Evolutionary conservation across 2,329 filamentous ascomycete genomes (phyloP).

Genomic region (Dothideomycetes sp.): DNA sequence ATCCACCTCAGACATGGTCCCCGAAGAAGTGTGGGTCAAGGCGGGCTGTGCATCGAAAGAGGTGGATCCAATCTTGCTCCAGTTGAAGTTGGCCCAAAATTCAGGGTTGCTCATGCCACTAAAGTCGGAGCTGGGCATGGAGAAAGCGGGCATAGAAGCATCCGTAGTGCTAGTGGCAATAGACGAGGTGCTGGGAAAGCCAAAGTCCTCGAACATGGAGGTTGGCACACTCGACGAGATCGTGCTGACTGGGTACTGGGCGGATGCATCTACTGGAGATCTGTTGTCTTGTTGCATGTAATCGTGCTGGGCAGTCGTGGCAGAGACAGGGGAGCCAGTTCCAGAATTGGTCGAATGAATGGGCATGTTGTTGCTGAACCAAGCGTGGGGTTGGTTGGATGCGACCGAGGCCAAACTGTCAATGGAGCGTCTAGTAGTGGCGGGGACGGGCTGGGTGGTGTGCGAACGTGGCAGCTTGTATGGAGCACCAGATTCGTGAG

Average conservation of each 20-base stretch:
- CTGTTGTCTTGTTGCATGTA: constrained; percentile 5
- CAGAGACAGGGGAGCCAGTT: constrained; percentile 8
- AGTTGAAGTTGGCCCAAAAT: constrained; percentile 14
- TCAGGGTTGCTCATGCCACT: constrained; percentile 2
- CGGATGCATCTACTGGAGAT: background rate
- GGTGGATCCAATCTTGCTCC: constrained; percentile 13
- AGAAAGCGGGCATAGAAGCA: constrained; percentile 8
- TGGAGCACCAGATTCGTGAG: constrained; percentile 52
- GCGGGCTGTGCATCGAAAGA: constrained; percentile 25
- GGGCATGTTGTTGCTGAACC: background rate
- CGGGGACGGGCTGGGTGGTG: constrained; percentile 38
- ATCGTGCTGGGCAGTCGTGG: background rate
- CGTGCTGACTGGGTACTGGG: background rate
- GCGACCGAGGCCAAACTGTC: constrained; percentile 38
- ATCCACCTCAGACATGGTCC: constrained; percentile 30
- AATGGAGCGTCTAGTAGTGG: constrained; percentile 41
- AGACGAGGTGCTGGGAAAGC: constrained; percentile 9
- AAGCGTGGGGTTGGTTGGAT: constrained; percentile 2
- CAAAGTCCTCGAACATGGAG: constrained; percentile 9
- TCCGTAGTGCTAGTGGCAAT: constrained; percentile 4
- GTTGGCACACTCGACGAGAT: constrained; percentile 10
- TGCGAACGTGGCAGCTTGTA: constrained; percentile 52
- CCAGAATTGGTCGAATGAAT: constrained; percentile 5
- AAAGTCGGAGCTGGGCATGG: constrained; percentile 11
- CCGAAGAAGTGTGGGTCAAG: constrained; percentile 29